Evolutionary conservation across 2,329 filamentous ascomycete species (phyloP).

Genomic region (Xylaria sp.): DNA sequence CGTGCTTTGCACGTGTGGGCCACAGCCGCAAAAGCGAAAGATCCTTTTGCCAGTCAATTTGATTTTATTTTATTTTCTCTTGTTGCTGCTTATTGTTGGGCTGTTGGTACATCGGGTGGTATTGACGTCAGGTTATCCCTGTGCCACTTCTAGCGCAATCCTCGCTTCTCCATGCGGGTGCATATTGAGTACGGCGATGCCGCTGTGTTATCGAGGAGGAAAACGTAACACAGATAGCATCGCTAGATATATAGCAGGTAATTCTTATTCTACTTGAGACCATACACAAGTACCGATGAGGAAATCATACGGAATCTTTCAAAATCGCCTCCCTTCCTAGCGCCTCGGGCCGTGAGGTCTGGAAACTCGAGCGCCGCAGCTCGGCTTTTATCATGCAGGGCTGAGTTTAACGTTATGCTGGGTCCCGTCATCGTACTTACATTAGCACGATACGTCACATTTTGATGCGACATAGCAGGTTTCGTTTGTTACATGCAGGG

Average conservation of each 20-base stretch:
- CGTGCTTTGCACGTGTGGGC: slow-evolving; percentile 13
- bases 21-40: not conserved
- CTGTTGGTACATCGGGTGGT: not conserved
- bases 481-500: not conserved
- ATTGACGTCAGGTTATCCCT: slow-evolving; percentile 14
- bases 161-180: not conserved
- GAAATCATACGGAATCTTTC: not conserved
- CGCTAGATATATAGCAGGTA: not conserved
- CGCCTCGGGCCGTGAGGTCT: not conserved
- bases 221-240: not conserved
- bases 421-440: not conserved
- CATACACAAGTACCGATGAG: not conserved
- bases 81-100: too few species aligned
- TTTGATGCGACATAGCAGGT: not conserved
- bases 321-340: not conserved
- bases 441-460: not conserved
- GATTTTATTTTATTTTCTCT: not conserved
- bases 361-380: not conserved
- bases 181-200: not conserved
- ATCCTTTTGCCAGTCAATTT: not conserved
- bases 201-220: not conserved
- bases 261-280: not conserved
- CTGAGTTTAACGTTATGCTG: not conserved
- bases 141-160: not conserved
- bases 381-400: not conserved